These are phyloP conservation scores for Boletus rubropictus DNA, from an alignment of 768 basidiomycete genomes.

Conservation along the genomic window DNA sequence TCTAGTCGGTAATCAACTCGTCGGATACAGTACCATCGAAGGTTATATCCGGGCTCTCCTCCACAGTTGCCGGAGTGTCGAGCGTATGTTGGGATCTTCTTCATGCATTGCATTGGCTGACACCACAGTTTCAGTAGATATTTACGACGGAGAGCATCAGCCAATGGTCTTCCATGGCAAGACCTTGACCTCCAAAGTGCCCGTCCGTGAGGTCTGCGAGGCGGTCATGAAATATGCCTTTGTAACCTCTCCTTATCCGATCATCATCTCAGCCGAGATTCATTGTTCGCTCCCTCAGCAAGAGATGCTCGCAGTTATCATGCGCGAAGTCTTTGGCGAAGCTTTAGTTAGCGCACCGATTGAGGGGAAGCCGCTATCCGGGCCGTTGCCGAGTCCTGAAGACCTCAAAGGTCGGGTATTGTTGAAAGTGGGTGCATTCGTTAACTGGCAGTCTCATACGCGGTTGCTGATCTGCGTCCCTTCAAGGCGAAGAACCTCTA, in stretches of 20 bases:
- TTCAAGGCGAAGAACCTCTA: slow-evolving; percentile 73
- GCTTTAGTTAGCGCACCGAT: slow-evolving; percentile 44
- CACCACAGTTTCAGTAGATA: slow-evolving; percentile 58
- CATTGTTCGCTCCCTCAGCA: slow-evolving; percentile 81
- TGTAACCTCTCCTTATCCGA: slow-evolving; percentile 81
- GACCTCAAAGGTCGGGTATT: slow-evolving; percentile 73
- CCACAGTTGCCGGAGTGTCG: slow-evolving; percentile 89
- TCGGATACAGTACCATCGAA: slow-evolving; percentile 86
- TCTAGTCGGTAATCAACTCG: slow-evolving; percentile 77
- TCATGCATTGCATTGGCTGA: neutral
- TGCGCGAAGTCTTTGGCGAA: slow-evolving; percentile 57
- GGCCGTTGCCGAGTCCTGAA: slow-evolving; percentile 75
- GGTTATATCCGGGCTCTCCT: slow-evolving; percentile 89
- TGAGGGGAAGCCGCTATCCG: slow-evolving; percentile 44
- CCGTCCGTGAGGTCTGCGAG: slow-evolving; percentile 72
- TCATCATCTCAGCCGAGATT: slow-evolving; percentile 90
- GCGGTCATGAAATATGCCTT: slow-evolving; percentile 90
- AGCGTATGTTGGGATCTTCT: slow-evolving; percentile 51
- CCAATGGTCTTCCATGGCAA: slow-evolving; percentile 88
- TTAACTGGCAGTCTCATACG: neutral
- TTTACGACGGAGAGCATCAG: slow-evolving; percentile 81
- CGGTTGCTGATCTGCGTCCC: neutral
- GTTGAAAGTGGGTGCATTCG: slow-evolving; percentile 56
- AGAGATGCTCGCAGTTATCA: slow-evolving; percentile 68
- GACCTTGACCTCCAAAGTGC: slow-evolving; percentile 79